Evolutionary conservation across 2,329 filamentous ascomycete species (phyloP), one percentile per base, ranked within the genome.

Genomic region (Bipolaris gigantea): DNA sequence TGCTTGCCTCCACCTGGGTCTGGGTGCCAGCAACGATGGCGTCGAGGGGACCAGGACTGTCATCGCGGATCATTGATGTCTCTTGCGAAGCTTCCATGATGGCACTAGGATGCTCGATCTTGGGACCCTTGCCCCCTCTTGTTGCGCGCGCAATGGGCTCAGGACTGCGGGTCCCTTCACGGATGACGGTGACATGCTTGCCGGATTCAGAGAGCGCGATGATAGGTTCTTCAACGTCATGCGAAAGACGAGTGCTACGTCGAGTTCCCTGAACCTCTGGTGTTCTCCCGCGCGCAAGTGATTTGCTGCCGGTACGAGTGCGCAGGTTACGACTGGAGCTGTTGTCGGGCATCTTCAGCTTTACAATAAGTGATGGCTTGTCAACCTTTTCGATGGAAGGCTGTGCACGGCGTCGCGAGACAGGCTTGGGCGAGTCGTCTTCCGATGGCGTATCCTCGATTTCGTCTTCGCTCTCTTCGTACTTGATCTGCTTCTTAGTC

Each of bases 191-290:
- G 53, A 79, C 77, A 67, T 86, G 83, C 54, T 77, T 80, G 16
- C 84, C 84, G 7, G 83, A 85, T 58, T 83, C 81, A 3, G 83
- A 82, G 40, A 87, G 73, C 15, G 81, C 82, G 41, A 85, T 73
- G 13, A 86, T 78, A 32, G 82, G 79, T 33, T 82, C 80, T 23
- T 82, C 79, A 4, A 81, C 75, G 59, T 84, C 82, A 57, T 84
- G 82, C 21, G 80, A 84, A 16, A 84, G 77, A 41, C 85, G 83
- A 65, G 82, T 85, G 59, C 80, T 85, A 57, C 83, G 79, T 59
- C 85, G 76, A 35, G 74, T 76, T 27, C 69, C 72, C 0, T 61
- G 66, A 15, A 65, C 59, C 55, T 76, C 63, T 57, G 72, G 71
- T 9, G 75, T 75, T 47, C 64, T 71, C n/a, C 73, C 74, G 25